Evolutionary conservation across 805 yeast species (phyloP).

Genomic region (Scheffersomyces stipitis): DNA sequence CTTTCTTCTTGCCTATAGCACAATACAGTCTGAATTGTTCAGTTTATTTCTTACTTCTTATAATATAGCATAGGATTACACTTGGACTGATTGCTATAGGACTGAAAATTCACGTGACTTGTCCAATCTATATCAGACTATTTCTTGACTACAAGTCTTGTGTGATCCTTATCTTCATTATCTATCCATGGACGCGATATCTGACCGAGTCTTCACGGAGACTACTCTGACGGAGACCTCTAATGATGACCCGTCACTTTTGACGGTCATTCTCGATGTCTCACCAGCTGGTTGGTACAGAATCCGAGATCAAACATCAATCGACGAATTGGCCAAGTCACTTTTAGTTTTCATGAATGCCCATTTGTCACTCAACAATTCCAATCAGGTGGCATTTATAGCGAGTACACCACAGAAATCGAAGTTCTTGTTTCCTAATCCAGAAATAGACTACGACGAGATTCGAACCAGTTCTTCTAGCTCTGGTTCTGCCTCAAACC

Average conservation of each 20-base stretch:
- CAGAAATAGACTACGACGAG: constrained; percentile 14
- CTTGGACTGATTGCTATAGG: too few relatives aligned
- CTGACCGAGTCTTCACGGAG: constrained; percentile 56
- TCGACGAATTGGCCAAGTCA: constrained; percentile 62
- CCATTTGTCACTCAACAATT: constrained; percentile 80
- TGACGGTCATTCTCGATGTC: constrained; percentile 76
- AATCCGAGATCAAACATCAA: constrained; percentile 44
- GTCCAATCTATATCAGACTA: background rate
- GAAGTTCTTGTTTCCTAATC: constrained; percentile 65
- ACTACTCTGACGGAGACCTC: constrained; percentile 21
- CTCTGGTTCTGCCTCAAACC: constrained; percentile 4
- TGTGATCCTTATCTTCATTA: too few relatives aligned
- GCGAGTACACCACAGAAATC: constrained; percentile 75
- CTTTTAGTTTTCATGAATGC: constrained; percentile 80
- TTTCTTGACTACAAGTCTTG: background rate
- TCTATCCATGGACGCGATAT: constrained; percentile 70
- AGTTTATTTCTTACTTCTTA: too few relatives aligned
- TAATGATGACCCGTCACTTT: constrained; percentile 63
- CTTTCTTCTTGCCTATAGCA: too few relatives aligned
- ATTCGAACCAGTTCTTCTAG: background rate
- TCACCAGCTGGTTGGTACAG: constrained; percentile 69
- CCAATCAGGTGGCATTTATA: constrained; percentile 80
- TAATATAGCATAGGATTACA: too few relatives aligned
- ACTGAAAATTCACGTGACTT: too few relatives aligned
- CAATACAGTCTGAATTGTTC: too few relatives aligned